phyloP scores from a whole-genome alignment of 495 filamentous ascomycete genomes.

The Astrothelium macrocarpum region DNA sequence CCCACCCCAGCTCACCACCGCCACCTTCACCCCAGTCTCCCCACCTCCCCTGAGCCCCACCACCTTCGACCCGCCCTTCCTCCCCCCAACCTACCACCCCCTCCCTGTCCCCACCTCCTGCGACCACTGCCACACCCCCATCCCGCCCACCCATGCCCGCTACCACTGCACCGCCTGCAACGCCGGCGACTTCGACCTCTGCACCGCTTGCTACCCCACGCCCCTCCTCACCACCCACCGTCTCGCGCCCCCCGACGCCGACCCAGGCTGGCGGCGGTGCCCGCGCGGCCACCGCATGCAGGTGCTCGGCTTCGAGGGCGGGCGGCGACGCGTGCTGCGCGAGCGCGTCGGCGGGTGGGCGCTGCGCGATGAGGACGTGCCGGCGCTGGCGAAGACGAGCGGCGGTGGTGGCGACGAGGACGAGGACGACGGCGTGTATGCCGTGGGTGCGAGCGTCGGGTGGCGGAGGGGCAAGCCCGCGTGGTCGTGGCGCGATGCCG shows the following conservation, averaged over 20 bases:
- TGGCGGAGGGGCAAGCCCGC: not conserved
- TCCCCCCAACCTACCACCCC: constrained; percentile 37
- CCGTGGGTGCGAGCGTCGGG: not conserved
- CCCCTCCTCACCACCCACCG: constrained; percentile 53
- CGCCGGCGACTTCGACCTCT: constrained; percentile 75
- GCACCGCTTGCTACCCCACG: constrained; percentile 60
- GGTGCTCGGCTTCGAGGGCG: constrained; percentile 61
- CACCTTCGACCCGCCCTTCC: constrained; percentile 24
- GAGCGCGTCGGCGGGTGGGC: constrained; percentile 64
- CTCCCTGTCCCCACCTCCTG: constrained; percentile 62
- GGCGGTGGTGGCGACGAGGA: not conserved
- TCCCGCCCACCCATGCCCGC: constrained; percentile 56
- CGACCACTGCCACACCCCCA: constrained; percentile 60
- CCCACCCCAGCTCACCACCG: constrained; percentile 22
- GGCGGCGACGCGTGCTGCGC: constrained; percentile 47
- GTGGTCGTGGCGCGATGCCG: constrained; percentile 26
- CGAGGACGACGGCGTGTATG: not conserved
- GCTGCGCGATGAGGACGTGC: constrained; percentile 45
- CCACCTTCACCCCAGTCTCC: constrained; percentile 14
- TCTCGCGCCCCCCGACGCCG: constrained; percentile 59
- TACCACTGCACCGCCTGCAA: constrained; percentile 67
- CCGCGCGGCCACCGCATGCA: constrained; percentile 70
- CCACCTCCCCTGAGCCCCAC: not conserved
- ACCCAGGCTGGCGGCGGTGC: constrained; percentile 77
- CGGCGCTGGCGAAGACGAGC: not conserved